Base-by-base conservation (phyloP, 768 basidiomycete genomes). In the Tylopilus vinaceipallidus region DNA sequence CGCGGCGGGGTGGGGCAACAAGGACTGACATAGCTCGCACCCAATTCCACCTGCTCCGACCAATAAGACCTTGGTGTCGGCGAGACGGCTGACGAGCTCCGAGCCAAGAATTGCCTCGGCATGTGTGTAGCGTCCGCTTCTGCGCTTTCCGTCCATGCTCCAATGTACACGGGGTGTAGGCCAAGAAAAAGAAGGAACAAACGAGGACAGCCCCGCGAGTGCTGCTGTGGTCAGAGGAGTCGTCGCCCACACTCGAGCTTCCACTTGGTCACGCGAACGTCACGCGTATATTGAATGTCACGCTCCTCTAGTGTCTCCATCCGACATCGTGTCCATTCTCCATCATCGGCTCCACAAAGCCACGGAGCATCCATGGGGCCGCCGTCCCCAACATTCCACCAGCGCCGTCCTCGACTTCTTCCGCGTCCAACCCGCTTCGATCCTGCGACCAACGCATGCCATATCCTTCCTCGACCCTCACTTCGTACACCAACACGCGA, bases 41-140 rank as follows among this genome's bases (percentile, higher is more conserved):
- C 97, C 97, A 63, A 98, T 98, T 0, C 95, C 95, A 38, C 95
- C 95, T 36, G 93, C 93, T 24, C 97, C 97, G 27, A 99, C 95
- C 23, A 98, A 75, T 54, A 99, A 74, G 22, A 97, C 86, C 50
- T 74, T 84, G 6, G 84, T 85, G 36, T 76, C 67, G 4, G 81
- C 73, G 4, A 91, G 73, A 49, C 78, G 77, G 20, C 71, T 64
- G 58, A 82, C 80, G 14, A 93, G 70, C 56, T 88, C 84, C 34
- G 80, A 70, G 7, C 94, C 94, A 4, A 98, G 77, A 49, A 98
- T 86, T 12, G 90, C 86, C 53, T 79, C 72, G 6, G 87, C 86
- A 65, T 94, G 85, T 6, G 73, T 63, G 23, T 73, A 77, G 22
- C 86, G 77, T 38, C 73, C 46, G 29, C 26, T 20, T 30, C 39